Conservation (phyloP, 2,329 filamentous ascomycete species). For the Beauveria australis region DNA sequence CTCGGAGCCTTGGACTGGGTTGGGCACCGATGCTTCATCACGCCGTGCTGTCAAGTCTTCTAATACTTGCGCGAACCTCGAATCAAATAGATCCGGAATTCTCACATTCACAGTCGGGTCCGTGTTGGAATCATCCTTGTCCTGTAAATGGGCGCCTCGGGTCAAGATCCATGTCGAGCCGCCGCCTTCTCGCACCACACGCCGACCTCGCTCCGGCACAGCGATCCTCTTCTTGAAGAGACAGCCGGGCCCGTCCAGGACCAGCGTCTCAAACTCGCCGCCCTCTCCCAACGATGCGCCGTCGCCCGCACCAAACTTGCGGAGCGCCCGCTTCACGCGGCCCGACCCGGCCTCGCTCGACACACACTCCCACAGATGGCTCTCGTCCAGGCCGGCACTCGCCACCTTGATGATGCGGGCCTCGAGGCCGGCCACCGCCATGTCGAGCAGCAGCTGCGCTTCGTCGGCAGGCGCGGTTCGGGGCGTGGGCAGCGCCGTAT, state of each 20-base stretch:
- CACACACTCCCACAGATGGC: slow-evolving; percentile 74
- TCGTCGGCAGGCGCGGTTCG: slow-evolving; percentile 27
- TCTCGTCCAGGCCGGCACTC: slow-evolving; percentile 76
- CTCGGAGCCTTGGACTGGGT: neutral
- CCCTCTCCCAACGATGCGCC: slow-evolving; percentile 83
- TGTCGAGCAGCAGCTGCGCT: slow-evolving; percentile 65
- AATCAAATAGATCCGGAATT: slow-evolving; percentile 60
- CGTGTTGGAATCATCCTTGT: slow-evolving; percentile 22
- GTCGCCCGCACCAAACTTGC: slow-evolving; percentile 57
- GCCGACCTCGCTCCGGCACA: slow-evolving; percentile 45
- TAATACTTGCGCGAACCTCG: slow-evolving; percentile 41
- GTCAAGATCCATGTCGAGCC: slow-evolving; percentile 69
- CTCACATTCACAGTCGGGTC: slow-evolving; percentile 22
- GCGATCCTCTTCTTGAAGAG: slow-evolving; percentile 67
- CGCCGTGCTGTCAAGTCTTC: slow-evolving; percentile 19
- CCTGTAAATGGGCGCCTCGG: slow-evolving; percentile 43
- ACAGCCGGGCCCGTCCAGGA: slow-evolving; percentile 65
- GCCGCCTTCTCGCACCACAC: slow-evolving; percentile 58
- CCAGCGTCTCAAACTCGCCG: slow-evolving; percentile 91
- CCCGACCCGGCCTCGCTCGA: slow-evolving; percentile 43
- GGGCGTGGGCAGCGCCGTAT: slow-evolving; percentile 58
- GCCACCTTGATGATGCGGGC: slow-evolving; percentile 94
- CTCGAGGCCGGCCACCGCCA: slow-evolving; percentile 69
- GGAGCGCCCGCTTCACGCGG: slow-evolving; percentile 45
- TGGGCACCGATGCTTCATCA: neutral